These are phyloP conservation scores for Fusarium pininemorale DNA, from an alignment of 2,329 filamentous ascomycete species.

Conservation along the genomic window DNA sequence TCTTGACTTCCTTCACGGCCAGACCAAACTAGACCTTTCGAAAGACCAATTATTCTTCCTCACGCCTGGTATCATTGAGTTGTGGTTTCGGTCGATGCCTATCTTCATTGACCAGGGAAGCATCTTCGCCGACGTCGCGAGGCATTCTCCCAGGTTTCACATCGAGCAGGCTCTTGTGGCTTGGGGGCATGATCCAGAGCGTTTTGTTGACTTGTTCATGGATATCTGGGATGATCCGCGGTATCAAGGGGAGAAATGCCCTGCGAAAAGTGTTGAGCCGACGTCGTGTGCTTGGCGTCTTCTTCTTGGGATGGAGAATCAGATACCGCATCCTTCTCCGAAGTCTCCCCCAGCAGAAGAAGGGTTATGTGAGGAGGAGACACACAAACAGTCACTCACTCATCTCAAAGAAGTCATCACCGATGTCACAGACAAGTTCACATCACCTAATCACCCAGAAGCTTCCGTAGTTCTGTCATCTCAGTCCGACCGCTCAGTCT, in stretches of 20 bases:
- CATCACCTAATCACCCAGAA: neutral
- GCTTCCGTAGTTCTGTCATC: neutral
- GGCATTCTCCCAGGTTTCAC: neutral
- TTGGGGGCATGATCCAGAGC: neutral
- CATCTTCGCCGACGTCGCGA: neutral
- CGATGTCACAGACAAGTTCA: neutral
- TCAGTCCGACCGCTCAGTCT: neutral
- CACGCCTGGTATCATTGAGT: neutral
- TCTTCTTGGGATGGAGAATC: neutral
- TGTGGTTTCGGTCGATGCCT: neutral
- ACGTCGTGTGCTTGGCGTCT: neutral
- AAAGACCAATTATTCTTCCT: neutral
- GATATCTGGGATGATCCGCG: neutral
- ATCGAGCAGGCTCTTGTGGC: neutral
- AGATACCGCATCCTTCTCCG: neutral
- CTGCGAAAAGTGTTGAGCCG: neutral
- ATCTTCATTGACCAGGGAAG: neutral
- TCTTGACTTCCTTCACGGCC: neutral
- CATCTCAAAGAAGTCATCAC: neutral
- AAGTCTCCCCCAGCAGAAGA: neutral
- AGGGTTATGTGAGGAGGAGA: neutral
- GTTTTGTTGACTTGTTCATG: neutral
- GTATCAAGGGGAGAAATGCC: accelerated
- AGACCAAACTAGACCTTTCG: neutral
- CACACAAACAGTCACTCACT: neutral